A percentile compares a stretch with the other conserved stretches of the same genome.
phyloP scores from a whole-genome alignment of 2,329 filamentous ascomycete genomes.

The Trichophyton schoenleinii region DNA sequence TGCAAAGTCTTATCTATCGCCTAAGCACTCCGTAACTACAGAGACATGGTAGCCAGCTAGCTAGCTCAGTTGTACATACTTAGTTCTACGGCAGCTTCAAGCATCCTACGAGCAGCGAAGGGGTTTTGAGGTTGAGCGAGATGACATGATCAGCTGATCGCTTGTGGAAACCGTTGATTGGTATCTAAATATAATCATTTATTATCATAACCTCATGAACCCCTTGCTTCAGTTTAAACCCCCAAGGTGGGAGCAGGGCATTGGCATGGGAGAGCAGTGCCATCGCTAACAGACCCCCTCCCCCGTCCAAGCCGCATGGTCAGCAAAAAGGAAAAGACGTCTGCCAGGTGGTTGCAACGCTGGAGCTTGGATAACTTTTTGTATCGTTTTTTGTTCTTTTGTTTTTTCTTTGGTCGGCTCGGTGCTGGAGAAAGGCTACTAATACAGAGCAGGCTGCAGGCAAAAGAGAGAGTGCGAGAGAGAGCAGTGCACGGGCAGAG shows the following conservation, averaged over 20 bases:
- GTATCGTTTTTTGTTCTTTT: neutral
- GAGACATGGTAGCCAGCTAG: no score
- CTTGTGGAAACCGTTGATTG: slow-evolving; percentile 1
- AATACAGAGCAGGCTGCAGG: neutral
- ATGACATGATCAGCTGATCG: slow-evolving; percentile 1
- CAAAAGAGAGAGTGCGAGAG: neutral
- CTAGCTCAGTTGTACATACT: no score
- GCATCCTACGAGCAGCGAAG: neutral
- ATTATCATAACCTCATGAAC: neutral
- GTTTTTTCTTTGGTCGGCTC: neutral
- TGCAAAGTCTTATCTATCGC: neutral
- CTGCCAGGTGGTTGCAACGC: neutral
- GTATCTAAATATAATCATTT: slow-evolving; percentile 2
- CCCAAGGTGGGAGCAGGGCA: no score
- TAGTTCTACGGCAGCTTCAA: neutral
- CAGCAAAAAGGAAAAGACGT: neutral
- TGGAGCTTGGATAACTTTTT: neutral
- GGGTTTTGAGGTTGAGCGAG: neutral
- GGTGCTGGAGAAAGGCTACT: neutral
- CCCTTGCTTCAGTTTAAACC: neutral
- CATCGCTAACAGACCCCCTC: neutral
- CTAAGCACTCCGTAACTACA: no score
- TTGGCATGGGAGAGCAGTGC: no score
- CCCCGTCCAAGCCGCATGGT: neutral
- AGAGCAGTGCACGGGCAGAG: no score